phyloP scores from a whole-genome alignment of 805 yeast genomes.

The Jamesozyma jinghongensis region DNA sequence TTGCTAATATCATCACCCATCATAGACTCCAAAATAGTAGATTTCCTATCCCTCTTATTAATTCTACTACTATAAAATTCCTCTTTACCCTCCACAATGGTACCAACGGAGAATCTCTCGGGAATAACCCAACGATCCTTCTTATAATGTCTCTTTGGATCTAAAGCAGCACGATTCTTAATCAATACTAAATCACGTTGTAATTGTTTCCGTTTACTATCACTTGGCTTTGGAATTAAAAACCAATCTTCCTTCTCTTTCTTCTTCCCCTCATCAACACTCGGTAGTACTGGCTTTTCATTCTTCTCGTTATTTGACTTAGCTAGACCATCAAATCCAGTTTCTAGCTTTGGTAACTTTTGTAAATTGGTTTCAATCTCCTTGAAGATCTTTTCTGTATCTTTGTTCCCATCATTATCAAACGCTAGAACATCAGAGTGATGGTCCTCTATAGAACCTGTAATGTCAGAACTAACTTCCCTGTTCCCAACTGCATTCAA shows the following conservation, averaged over 20 bases:
- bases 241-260: constrained; percentile 57
- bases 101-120: constrained; percentile 80
- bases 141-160: constrained; percentile 92
- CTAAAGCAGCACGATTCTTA: constrained; percentile 82
- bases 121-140: constrained; percentile 73
- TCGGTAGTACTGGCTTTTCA: not conserved
- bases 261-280: constrained; percentile 6
- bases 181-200: constrained; percentile 72
- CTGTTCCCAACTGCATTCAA: no score
- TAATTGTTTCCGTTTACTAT: constrained; percentile 47
- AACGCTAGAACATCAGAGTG: constrained; percentile 10
- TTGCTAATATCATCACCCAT: constrained; percentile 61
- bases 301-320: not conserved
- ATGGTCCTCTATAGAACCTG: not conserved
- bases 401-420: constrained; percentile 10
- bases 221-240: constrained; percentile 63
- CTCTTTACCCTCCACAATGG: constrained; percentile 70
- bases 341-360: constrained; percentile 25
- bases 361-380: constrained; percentile 22
- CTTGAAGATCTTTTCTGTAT: constrained; percentile 18
- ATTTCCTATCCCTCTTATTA: constrained; percentile 62
- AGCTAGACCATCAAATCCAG: constrained; percentile 22
- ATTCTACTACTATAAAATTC: constrained; percentile 60
- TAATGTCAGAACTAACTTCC: not conserved
- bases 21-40: constrained; percentile 73